Evolutionary conservation across 176 grass and related monocot species (phyloP).

Genomic region (Musa itinerans): DNA sequence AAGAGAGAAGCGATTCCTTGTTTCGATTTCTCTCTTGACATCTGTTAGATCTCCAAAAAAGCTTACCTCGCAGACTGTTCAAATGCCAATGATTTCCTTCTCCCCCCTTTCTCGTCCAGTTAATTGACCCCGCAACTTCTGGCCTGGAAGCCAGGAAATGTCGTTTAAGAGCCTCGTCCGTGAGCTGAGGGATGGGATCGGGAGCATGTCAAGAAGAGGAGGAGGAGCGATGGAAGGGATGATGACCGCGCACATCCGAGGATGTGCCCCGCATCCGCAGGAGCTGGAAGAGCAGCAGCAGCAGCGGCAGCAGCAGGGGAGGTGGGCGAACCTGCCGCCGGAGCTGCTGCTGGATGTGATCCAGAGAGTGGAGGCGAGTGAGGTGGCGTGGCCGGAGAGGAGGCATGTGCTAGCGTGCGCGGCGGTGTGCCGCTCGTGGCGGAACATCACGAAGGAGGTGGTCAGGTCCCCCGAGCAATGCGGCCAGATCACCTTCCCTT

Average conservation of each 20-base stretch:
- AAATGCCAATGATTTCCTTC: background rate
- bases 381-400: slow-evolving; percentile 76
- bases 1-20: background rate
- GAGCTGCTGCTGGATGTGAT: slow-evolving; percentile 94
- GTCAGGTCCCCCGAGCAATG: slow-evolving; percentile 81
- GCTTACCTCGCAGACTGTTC: too few relatives aligned
- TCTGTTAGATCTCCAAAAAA: background rate
- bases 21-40: background rate
- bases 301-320: slow-evolving; percentile 41
- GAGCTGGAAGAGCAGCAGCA: slow-evolving; percentile 26
- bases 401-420: slow-evolving; percentile 73
- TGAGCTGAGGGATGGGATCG: slow-evolving; percentile 76
- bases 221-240: slow-evolving; percentile 20
- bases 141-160: slow-evolving; percentile 26
- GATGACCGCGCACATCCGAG: slow-evolving; percentile 33
- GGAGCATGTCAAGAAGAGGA: slow-evolving; percentile 62
- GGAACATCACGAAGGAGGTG: slow-evolving; percentile 79
- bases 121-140: too few relatives aligned
- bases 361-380: slow-evolving; percentile 76
- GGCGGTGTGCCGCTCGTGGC: slow-evolving; percentile 89
- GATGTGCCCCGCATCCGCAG: slow-evolving; percentile 34
- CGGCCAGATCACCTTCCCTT: slow-evolving; percentile 84
- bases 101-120: background rate
- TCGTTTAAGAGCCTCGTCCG: slow-evolving; percentile 78
- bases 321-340: slow-evolving; percentile 85